A percentile compares a stretch with the other conserved stretches of the same genome.
These are phyloP conservation scores for Chalaropsis thielavioides DNA, from an alignment of 2,329 filamentous ascomycete genomes.

Conservation along the genomic window DNA sequence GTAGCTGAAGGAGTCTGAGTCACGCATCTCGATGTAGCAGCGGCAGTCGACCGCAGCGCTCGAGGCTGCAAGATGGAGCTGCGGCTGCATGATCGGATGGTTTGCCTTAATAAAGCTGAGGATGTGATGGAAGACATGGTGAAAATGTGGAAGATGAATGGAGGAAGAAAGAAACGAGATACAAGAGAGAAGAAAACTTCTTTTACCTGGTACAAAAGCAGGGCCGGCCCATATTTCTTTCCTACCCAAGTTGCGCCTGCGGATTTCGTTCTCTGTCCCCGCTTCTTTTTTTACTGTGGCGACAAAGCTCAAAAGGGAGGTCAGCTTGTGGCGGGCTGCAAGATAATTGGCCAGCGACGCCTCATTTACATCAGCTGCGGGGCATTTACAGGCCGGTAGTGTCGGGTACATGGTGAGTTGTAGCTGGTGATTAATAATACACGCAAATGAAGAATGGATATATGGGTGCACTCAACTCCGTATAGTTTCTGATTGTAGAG, in stretches of 20 bases:
- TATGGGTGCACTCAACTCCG: too few relatives aligned
- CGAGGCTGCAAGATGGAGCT: constrained; percentile 26
- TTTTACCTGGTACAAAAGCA: constrained; percentile 10
- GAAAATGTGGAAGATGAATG: constrained; percentile 5
- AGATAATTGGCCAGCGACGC: neutral
- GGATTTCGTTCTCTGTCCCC: neutral
- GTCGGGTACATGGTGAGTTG: neutral
- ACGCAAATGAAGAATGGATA: too few relatives aligned
- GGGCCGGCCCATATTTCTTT: constrained; percentile 15
- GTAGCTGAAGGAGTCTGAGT: constrained; percentile 4
- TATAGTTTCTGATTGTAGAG: too few relatives aligned
- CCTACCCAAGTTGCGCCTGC: neutral
- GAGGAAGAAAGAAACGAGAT: constrained; percentile 1
- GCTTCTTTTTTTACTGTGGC: constrained; percentile 12
- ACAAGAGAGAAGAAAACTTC: constrained; percentile 14
- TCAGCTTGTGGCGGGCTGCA: neutral
- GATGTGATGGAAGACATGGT: constrained; percentile 52
- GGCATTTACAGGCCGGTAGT: neutral
- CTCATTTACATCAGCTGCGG: neutral
- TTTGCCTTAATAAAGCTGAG: constrained; percentile 54
- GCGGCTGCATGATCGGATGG: constrained; percentile 41
- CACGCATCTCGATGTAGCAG: neutral
- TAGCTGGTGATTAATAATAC: neutral
- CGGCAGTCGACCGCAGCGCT: constrained; percentile 20
- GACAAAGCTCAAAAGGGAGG: neutral